phyloP scores from a whole-genome alignment of 2,329 filamentous ascomycete species.

The Cephalotrichum gorgonifer region DNA sequence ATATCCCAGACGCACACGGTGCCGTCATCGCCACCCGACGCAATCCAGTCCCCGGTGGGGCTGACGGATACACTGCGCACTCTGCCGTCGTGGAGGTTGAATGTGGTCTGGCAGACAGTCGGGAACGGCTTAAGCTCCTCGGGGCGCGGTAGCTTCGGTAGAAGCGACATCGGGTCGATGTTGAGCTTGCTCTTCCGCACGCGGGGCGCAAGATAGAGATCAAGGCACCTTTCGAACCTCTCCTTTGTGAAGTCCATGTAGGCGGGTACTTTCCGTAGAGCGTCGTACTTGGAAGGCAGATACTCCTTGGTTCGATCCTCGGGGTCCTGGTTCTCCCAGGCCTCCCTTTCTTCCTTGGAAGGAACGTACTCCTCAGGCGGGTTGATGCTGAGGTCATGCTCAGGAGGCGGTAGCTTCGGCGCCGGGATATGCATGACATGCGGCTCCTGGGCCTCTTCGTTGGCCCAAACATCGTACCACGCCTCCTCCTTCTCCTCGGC shows the following conservation, averaged over 20 bases:
- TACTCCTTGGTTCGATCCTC: conserved; percentile 89
- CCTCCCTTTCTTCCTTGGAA: conserved; percentile 68
- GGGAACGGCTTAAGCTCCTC: conserved; percentile 94
- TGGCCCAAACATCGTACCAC: conserved; percentile 88
- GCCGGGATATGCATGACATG: conserved; percentile 93
- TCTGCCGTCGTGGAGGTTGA: conserved; percentile 77
- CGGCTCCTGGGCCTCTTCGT: conserved; percentile 72
- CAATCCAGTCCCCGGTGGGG: conserved; percentile 74
- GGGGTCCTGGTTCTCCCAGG: conserved; percentile 77
- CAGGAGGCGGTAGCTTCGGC: conserved; percentile 84
- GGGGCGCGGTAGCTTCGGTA: conserved; percentile 86
- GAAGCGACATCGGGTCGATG: conserved; percentile 85
- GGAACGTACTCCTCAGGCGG: conserved; percentile 91
- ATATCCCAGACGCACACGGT: conserved; percentile 87
- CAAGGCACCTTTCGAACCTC: conserved; percentile 88
- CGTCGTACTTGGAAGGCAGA: conserved; percentile 69
- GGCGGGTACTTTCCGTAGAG: conserved; percentile 82
- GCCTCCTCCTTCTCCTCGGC: conserved; percentile 61
- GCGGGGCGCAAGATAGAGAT: conserved; percentile 88
- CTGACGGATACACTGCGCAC: conserved; percentile 80
- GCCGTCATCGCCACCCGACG: conserved; percentile 89
- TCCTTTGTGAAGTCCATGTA: conserved; percentile 90
- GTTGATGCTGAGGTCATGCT: conserved; percentile 94
- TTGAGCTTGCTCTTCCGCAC: conserved; percentile 90
- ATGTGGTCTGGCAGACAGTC: conserved; percentile 77